phyloP scores from a whole-genome alignment of 2,329 filamentous ascomycete species.

The Ophiostoma sp. region DNA sequence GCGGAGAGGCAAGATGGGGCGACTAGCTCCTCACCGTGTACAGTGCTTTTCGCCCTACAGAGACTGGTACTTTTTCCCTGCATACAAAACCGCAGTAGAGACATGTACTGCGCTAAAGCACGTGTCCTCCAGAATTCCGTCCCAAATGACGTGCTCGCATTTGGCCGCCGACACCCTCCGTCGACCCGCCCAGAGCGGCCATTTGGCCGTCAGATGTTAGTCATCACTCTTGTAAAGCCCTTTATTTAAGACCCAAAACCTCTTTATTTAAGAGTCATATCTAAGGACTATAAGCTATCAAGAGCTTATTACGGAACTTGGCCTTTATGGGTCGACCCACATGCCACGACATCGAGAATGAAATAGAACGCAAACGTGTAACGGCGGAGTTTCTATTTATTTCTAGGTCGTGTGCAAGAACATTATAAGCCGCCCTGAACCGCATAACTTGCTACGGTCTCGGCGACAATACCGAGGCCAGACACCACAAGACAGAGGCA shows the following conservation, averaged over 20 bases:
- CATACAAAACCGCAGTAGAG: neutral
- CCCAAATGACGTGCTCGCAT: constrained; percentile 21
- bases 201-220: constrained; percentile 2
- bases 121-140: constrained; percentile 8
- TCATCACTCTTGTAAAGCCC: neutral
- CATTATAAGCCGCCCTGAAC: neutral
- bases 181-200: neutral
- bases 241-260: constrained; percentile 1
- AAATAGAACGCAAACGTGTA: neutral
- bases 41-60: neutral
- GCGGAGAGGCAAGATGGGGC: constrained; percentile 13
- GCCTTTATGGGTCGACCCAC: constrained; percentile 4
- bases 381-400: neutral
- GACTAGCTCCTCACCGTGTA: constrained; percentile 18
- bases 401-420: neutral
- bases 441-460: neutral
- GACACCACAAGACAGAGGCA: neutral
- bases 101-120: constrained; percentile 10
- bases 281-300: neutral
- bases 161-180: constrained; percentile 11
- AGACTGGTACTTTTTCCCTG: neutral
- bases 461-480: neutral
- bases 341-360: neutral
- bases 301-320: constrained; percentile 10
- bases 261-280: neutral